A percentile compares a stretch with the other conserved stretches of the same genome.
Conservation (phyloP, 1,284 basidiomycete species). For the Coriolopsis trogii region DNA sequence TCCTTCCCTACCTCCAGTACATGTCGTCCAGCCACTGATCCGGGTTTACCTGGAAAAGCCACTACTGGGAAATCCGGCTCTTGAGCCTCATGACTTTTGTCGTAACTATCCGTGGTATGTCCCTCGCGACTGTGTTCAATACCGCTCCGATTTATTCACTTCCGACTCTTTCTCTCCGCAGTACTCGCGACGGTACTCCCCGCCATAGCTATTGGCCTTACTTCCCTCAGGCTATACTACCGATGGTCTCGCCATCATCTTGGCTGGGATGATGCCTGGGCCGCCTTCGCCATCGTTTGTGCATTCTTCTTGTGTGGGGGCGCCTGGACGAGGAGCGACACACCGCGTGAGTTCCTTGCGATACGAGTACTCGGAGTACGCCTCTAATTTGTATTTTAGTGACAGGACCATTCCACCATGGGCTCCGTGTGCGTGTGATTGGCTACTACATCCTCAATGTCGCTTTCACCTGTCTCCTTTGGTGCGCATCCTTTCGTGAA, state of each 20-base stretch:
- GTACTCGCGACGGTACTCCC: slow-evolving; percentile 31
- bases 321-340: slow-evolving; percentile 32
- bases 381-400: background rate
- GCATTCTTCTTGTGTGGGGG: slow-evolving; percentile 27
- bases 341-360: slow-evolving; percentile 14
- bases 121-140: background rate
- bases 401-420: slow-evolving; percentile 19
- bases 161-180: background rate
- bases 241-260: slow-evolving; percentile 27
- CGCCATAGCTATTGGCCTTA: slow-evolving; percentile 26
- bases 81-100: slow-evolving; percentile 16
- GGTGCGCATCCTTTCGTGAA: too few species aligned
- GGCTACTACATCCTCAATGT: slow-evolving; percentile 34
- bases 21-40: slow-evolving; percentile 4
- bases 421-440: slow-evolving; percentile 25
- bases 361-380: background rate
- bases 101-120: slow-evolving; percentile 23
- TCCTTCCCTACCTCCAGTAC: background rate
- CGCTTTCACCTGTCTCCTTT: slow-evolving; percentile 32
- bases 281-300: slow-evolving; percentile 25
- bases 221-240: slow-evolving; percentile 29
- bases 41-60: background rate
- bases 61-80: background rate
- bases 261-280: slow-evolving; percentile 36
- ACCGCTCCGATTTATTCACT: background rate